Percentiles rank a stretch among this genome's conserved stretches.
Evolutionary conservation across 2,329 filamentous ascomycete genomes (phyloP).

Genomic region (Stagonosporopsis rhizophila): DNA sequence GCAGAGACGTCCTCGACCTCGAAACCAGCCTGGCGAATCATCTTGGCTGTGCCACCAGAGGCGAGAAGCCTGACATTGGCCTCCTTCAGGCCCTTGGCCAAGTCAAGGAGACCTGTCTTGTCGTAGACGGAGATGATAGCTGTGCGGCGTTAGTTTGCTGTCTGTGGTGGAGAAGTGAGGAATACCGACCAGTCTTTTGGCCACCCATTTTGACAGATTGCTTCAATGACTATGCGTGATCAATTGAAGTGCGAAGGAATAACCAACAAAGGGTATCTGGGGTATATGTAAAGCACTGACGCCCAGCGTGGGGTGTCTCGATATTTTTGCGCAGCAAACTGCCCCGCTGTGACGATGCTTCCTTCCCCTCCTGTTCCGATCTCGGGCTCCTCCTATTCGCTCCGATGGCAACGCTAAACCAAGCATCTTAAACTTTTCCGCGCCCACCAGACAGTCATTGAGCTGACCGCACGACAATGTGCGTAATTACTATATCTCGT

Average conservation of each 20-base stretch:
- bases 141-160: slow-evolving; percentile 25
- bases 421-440: neutral
- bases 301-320: slow-evolving; percentile 28
- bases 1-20: slow-evolving; percentile 97
- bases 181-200: slow-evolving; percentile 46
- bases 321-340: slow-evolving; percentile 29
- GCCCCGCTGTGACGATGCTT: slow-evolving; percentile 29
- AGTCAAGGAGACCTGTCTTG: slow-evolving; percentile 74
- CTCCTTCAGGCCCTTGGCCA: slow-evolving; percentile 49
- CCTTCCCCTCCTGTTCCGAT: slow-evolving; percentile 19
- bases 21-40: slow-evolving; percentile 96
- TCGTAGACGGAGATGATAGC: slow-evolving; percentile 98
- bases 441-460: neutral
- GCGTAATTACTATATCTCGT: neutral
- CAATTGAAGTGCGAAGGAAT: slow-evolving; percentile 25
- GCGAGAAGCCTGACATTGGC: slow-evolving; percentile 70
- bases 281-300: slow-evolving; percentile 27
- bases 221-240: slow-evolving; percentile 13
- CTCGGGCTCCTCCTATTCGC: slow-evolving; percentile 16
- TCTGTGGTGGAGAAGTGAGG: neutral
- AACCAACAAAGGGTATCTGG: slow-evolving; percentile 19
- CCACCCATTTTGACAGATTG: slow-evolving; percentile 39
- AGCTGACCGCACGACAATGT: neutral
- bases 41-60: slow-evolving; percentile 91
- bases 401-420: slow-evolving; percentile 9